Base-by-base conservation (phyloP, 768 basidiomycete genomes). In the Sistotremastrum niveocremeum region DNA sequence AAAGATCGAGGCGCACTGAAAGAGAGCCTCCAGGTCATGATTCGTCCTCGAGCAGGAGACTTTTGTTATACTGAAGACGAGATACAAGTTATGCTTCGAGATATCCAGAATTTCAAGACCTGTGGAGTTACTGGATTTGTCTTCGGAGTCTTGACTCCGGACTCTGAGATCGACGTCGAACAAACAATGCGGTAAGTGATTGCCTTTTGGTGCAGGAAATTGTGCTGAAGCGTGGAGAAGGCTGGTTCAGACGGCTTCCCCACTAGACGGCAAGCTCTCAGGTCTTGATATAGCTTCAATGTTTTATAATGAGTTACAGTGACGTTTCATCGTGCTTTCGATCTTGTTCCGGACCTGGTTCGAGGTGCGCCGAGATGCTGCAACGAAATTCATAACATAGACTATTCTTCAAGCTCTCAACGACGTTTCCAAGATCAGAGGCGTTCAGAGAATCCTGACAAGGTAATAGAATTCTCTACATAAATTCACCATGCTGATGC, bases 261-360 rank as follows among this genome's bases (percentile, higher is more conserved):
- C 81, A 3, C 53, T 80, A 38, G 74, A 86, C 72, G 76, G 84
- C 81, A 42, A 47, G 54, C 41, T 44, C 2, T n/a, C 28, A 9
- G 12, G 37, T 30, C 8, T 3, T 11, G 35, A 12, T 12, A 31
- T 6, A 31, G 10, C 28, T 31, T 20, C 28, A n/a, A 20, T 6
- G 3, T 4, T 30, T 37, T 20, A 33, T 31, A 32, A 44, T 35
- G 10, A 28, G 34, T 28, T 9, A 36, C 46, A 85, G 84, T 82
- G 38, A 84, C 81, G 52, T 85, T 86, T 58, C 84, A 86, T 56
- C 67, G 84, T 46, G 84, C 84, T 32, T 79, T 86, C 51, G 85
- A 87, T 53, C 77, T 88, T 81, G 72, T 75, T 9, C 58, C 59
- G 42, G 68, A 80, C 52, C 55, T 71, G 3, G 60, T 67, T 37